These are phyloP conservation scores for Aspergillus neotritici DNA, from an alignment of 2,329 filamentous ascomycete species.

Conservation along the genomic window DNA sequence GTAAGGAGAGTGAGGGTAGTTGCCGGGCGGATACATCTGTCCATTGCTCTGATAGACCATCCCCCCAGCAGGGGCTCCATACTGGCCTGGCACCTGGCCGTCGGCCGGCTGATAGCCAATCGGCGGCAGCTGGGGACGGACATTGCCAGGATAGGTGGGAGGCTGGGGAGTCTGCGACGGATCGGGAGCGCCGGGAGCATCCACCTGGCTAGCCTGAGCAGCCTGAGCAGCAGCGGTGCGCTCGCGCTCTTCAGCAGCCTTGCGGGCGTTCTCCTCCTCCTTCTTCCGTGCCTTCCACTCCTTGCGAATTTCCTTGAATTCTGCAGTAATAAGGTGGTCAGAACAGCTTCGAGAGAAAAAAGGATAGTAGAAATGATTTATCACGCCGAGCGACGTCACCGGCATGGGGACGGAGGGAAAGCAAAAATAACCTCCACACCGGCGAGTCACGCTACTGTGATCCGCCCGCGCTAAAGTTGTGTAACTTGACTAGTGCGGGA, in stretches of 20 bases:
- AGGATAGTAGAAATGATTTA: conserved; percentile 2
- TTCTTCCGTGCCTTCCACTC: conserved; percentile 99
- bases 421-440: conserved; percentile 39
- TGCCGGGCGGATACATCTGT: conserved; percentile 43
- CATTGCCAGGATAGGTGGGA: conserved; percentile 44
- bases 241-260: conserved; percentile 79
- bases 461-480: conserved; percentile 47
- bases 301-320: conserved; percentile 98
- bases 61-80: conserved; percentile 53
- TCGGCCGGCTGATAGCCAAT: conserved; percentile 64
- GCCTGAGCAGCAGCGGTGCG: conserved; percentile 60
- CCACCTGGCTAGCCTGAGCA: conserved; percentile 34
- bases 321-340: conserved; percentile 45
- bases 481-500: conserved; percentile 43
- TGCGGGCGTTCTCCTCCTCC: conserved; percentile 87
- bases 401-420: conserved; percentile 16
- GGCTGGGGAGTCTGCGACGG: conserved; percentile 39
- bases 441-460: conserved; percentile 49
- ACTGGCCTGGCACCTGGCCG: conserved; percentile 54
- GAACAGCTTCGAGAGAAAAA: conserved; percentile 4
- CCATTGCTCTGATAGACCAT: conserved; percentile 47
- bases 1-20: conserved; percentile 48
- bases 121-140: conserved; percentile 64
- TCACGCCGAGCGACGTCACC: background rate
- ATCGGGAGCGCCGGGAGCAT: conserved; percentile 48